Percentiles rank a stretch among this genome's conserved stretches.
phyloP scores from a whole-genome alignment of 2,329 filamentous ascomycete species.

The Colletotrichum sp. region DNA sequence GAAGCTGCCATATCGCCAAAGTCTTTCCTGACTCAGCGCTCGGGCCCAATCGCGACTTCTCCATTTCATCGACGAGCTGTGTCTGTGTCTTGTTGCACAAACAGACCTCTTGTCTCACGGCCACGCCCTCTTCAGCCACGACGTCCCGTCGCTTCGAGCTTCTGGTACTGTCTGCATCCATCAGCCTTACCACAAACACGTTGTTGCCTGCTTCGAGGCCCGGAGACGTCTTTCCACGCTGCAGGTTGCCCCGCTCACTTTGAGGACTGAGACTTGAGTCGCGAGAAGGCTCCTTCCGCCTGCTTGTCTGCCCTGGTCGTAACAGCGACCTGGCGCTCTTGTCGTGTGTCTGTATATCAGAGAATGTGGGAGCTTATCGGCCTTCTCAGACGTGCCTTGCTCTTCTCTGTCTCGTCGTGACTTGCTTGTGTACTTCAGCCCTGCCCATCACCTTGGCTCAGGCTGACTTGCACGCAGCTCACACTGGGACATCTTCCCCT shows the following conservation, averaged over 20 bases:
- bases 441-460: slow-evolving; percentile 8
- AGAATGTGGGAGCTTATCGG: not conserved
- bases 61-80: not conserved
- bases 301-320: not conserved
- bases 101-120: not conserved
- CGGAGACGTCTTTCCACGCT: not conserved
- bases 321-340: not conserved
- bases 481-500: not conserved
- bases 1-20: not conserved
- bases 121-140: not conserved
- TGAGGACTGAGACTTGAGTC: not conserved
- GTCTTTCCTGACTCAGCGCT: slow-evolving; percentile 8
- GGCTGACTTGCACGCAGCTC: slow-evolving; percentile 8
- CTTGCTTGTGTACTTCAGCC: slow-evolving; percentile 1
- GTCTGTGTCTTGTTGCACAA: not conserved
- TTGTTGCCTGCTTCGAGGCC: not conserved
- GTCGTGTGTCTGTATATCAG: not conserved
- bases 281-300: not conserved
- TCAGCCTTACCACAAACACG: not conserved
- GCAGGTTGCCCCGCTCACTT: not conserved
- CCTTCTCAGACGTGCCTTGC: not conserved
- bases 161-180: not conserved
- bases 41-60: not conserved
- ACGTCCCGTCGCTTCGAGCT: not conserved
- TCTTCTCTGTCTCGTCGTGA: not conserved